These are phyloP conservation scores for Aspergillus kassunensis DNA, from an alignment of 495 filamentous ascomycete genomes.

Conservation along the genomic window DNA sequence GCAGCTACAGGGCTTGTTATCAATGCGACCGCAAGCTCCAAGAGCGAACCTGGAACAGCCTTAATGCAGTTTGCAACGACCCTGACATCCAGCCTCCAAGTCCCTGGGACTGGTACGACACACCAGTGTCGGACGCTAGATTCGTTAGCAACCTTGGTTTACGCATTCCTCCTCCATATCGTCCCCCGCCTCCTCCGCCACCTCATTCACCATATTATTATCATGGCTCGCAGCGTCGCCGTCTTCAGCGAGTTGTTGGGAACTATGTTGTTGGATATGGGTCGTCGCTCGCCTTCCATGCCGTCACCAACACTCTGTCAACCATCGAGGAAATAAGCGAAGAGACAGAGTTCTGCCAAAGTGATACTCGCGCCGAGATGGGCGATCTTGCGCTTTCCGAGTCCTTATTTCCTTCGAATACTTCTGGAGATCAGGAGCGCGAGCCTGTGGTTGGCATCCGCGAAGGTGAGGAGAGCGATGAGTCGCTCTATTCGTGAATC, in stretches of 20 bases:
- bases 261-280: not conserved
- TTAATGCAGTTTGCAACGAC: conserved; percentile 41
- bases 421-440: not conserved
- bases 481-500: not conserved
- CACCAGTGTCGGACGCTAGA: conserved; percentile 6
- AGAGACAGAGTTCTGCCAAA: not conserved
- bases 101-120: conserved; percentile 15
- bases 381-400: not conserved
- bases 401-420: not conserved
- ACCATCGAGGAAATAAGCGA: conserved; percentile 11
- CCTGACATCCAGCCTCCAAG: conserved; percentile 16
- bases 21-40: conserved; percentile 41
- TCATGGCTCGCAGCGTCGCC: not conserved
- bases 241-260: not conserved
- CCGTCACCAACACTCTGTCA: conserved; percentile 2
- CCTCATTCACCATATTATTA: not conserved
- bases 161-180: not conserved
- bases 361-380: not conserved
- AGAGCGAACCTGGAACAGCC: conserved; percentile 44
- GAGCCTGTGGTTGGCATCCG: not conserved
- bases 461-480: not conserved
- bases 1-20: conserved; percentile 50
- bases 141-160: conserved; percentile 14
- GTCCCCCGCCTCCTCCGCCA: not conserved
- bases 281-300: not conserved